phyloP scores from a whole-genome alignment of 169 alveolate genomes.

The Fabrea salina region DNA sequence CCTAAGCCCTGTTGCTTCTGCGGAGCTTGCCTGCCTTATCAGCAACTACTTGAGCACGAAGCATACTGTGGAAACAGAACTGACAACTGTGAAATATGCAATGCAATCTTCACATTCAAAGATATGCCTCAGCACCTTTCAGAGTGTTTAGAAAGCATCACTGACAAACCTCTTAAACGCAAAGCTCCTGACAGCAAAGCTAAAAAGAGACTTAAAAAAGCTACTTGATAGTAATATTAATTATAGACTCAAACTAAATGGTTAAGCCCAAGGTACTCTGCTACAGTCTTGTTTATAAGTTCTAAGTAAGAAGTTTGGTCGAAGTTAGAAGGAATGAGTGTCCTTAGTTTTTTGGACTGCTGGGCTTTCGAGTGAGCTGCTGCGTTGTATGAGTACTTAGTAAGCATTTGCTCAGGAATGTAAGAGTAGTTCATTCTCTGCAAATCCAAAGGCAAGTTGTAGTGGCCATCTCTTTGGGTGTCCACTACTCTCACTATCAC shows the following conservation, averaged over 20 bases:
- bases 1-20: not conserved
- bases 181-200: too few relatives aligned
- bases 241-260: not conserved
- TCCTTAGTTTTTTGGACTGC: not conserved
- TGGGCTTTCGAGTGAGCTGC: not conserved
- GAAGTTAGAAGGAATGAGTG: conserved; percentile 19
- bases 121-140: not conserved
- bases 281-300: conserved; percentile 17
- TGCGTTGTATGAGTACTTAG: conserved; percentile 12
- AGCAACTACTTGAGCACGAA: conserved; percentile 3
- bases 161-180: too few relatives aligned
- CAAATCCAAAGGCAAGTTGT: conserved; percentile 35
- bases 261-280: conserved; percentile 13
- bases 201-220: too few relatives aligned
- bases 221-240: too few relatives aligned
- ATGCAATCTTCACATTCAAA: not conserved
- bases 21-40: not conserved
- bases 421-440: conserved; percentile 38
- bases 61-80: conserved; percentile 6
- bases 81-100: not conserved
- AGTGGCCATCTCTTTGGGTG: conserved; percentile 57
- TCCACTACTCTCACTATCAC: conserved; percentile 46
- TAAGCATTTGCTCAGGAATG: conserved; percentile 34
- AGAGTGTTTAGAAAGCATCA: not conserved
- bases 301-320: not conserved